Conservation (phyloP, 371 early-diverging fungal species). For the Smittium culicis region DNA sequence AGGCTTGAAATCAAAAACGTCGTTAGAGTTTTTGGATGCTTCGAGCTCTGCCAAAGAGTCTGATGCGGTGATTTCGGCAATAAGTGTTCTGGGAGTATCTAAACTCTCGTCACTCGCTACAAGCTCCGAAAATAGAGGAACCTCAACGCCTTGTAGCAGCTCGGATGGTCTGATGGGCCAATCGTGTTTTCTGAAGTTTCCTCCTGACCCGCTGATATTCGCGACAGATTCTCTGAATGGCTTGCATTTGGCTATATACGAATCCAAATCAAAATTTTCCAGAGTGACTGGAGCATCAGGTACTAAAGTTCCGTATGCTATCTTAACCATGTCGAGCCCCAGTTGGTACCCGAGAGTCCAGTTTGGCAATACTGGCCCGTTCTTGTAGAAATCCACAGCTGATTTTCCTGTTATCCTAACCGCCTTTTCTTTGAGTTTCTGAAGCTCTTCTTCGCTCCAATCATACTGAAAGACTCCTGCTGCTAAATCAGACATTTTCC, state of each 20-base stretch:
- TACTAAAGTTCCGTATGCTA: background rate
- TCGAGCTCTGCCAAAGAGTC: background rate
- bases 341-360: background rate
- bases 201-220: background rate
- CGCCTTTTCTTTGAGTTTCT: background rate
- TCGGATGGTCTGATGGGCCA: background rate
- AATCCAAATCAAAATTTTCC: background rate
- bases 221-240: slow-evolving; percentile 2
- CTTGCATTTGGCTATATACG: background rate
- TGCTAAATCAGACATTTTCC: background rate
- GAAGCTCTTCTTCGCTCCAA: background rate
- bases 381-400: background rate
- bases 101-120: background rate
- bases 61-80: slow-evolving; percentile 3
- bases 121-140: background rate
- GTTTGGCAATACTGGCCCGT: background rate
- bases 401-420: background rate
- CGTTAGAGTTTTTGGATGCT: background rate
- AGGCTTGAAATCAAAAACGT: slow-evolving; percentile 12
- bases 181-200: background rate
- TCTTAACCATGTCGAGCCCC: background rate
- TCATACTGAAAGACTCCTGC: background rate
- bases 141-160: background rate
- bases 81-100: background rate
- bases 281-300: background rate